Percentiles rank a stretch among this genome's conserved stretches.
Conservation (phyloP, 306 rosid genomes). For the Ochetophila trinervis region DNA sequence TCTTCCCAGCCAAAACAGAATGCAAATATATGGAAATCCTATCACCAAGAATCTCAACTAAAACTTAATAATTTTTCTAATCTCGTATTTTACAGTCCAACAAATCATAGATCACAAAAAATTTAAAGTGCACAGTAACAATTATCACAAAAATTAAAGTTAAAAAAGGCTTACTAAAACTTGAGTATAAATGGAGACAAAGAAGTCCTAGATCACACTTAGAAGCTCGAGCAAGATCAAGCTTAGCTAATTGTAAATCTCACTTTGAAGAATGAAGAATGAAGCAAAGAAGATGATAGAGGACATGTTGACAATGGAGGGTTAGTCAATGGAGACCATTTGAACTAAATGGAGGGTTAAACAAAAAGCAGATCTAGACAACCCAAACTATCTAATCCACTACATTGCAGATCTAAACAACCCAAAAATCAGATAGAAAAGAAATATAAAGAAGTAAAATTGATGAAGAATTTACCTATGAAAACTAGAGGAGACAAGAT, state of each 20-base stretch:
- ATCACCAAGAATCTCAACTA: neutral
- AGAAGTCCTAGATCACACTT: slow-evolving; percentile 71
- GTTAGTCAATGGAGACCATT: too few species aligned
- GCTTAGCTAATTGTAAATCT: slow-evolving; percentile 44
- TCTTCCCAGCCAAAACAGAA: slow-evolving; percentile 20
- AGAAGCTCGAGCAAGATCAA: slow-evolving; percentile 55
- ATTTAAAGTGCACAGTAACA: slow-evolving; percentile 15
- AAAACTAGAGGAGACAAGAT: too few species aligned
- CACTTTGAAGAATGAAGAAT: too few species aligned
- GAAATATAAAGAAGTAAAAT: too few species aligned
- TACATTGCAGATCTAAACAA: too few species aligned
- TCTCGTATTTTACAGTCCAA: slow-evolving; percentile 15
- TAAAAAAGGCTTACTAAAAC: slow-evolving; percentile 52
- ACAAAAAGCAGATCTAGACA: too few species aligned
- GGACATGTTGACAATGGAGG: too few species aligned
- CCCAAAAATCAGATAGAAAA: too few species aligned
- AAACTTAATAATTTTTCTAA: slow-evolving; percentile 4
- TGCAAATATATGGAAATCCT: slow-evolving; percentile 28
- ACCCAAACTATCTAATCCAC: too few species aligned
- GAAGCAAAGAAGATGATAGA: too few species aligned
- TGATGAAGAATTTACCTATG: too few species aligned
- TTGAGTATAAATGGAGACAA: slow-evolving; percentile 48
- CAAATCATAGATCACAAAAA: neutral
- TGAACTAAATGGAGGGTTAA: too few species aligned
- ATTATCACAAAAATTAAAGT: slow-evolving; percentile 8